These are phyloP conservation scores for Xylaria sp. DNA, from an alignment of 2,329 filamentous ascomycete genomes.

Conservation along the genomic window DNA sequence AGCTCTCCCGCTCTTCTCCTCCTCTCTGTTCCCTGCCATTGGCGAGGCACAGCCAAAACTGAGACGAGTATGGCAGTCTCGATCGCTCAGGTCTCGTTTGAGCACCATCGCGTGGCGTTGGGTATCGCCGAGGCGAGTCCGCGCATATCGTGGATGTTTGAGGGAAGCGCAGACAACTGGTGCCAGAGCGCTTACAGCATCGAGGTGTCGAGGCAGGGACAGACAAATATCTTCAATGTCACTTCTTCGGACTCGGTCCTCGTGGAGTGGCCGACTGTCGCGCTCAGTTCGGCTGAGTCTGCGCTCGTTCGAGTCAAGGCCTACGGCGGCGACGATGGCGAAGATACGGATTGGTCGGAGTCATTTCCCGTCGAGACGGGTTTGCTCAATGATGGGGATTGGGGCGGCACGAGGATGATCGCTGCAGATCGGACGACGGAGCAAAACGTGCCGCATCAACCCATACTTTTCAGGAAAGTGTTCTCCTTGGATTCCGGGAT, in stretches of 20 bases:
- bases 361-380: conserved; percentile 34
- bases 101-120: conserved; percentile 38
- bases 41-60: background rate
- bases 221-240: conserved; percentile 23
- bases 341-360: conserved; percentile 31
- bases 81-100: conserved; percentile 38
- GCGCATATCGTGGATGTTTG: conserved; percentile 44
- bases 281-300: conserved; percentile 31
- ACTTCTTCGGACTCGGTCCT: conserved; percentile 37
- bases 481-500: conserved; percentile 28
- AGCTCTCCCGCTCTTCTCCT: too few relatives aligned
- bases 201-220: conserved; percentile 32
- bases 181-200: conserved; percentile 41
- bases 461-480: conserved; percentile 32
- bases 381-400: conserved; percentile 29
- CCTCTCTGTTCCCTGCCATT: too few relatives aligned
- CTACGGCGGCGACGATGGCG: conserved; percentile 25
- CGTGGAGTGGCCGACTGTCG: conserved; percentile 40
- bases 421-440: conserved; percentile 30
- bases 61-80: conserved; percentile 33
- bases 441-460: conserved; percentile 28
- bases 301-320: conserved; percentile 35
- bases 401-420: conserved; percentile 32
- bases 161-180: conserved; percentile 37
- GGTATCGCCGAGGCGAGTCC: conserved; percentile 42